Conservation (phyloP, 345 rosid species). For the Hypericum perforatum region DNA sequence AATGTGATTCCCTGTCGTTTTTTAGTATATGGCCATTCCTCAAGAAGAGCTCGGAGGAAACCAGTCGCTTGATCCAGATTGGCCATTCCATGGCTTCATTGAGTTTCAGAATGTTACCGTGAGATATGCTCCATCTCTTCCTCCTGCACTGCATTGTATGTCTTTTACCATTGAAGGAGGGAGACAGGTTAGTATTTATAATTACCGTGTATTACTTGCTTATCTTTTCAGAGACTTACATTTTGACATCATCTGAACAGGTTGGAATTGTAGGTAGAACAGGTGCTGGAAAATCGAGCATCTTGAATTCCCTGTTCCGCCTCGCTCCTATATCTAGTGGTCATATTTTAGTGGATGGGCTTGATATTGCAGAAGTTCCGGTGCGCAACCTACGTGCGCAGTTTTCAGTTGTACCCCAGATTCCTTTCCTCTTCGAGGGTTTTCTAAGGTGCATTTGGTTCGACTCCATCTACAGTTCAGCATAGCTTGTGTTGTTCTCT, state of each 20-base stretch:
- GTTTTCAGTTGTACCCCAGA: constrained; percentile 83
- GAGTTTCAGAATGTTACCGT: constrained; percentile 68
- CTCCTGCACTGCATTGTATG: constrained; percentile 51
- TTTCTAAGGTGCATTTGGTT: constrained; percentile 45
- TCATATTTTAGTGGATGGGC: constrained; percentile 58
- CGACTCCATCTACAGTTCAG: neutral
- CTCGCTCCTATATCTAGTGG: constrained; percentile 59
- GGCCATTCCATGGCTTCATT: constrained; percentile 69
- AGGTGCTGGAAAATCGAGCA: constrained; percentile 88
- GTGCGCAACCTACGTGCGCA: constrained; percentile 70
- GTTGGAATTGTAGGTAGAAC: constrained; percentile 93
- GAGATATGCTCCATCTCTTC: constrained; percentile 66
- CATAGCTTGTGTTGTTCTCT: neutral
- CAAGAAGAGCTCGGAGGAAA: constrained; percentile 57
- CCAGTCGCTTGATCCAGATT: constrained; percentile 35
- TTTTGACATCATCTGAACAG: constrained; percentile 22
- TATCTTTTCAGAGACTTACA: neutral
- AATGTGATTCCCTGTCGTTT: constrained; percentile 9
- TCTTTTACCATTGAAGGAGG: constrained; percentile 60
- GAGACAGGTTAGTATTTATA: constrained; percentile 38
- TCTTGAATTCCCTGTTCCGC: constrained; percentile 81
- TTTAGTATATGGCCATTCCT: constrained; percentile 81
- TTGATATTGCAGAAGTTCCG: constrained; percentile 48
- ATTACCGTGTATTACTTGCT: neutral
- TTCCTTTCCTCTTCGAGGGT: constrained; percentile 81